Percentiles rank a stretch among this genome's conserved stretches.
Conservation (phyloP, 768 basidiomycete genomes). For the Leccinum disarticulatum region DNA sequence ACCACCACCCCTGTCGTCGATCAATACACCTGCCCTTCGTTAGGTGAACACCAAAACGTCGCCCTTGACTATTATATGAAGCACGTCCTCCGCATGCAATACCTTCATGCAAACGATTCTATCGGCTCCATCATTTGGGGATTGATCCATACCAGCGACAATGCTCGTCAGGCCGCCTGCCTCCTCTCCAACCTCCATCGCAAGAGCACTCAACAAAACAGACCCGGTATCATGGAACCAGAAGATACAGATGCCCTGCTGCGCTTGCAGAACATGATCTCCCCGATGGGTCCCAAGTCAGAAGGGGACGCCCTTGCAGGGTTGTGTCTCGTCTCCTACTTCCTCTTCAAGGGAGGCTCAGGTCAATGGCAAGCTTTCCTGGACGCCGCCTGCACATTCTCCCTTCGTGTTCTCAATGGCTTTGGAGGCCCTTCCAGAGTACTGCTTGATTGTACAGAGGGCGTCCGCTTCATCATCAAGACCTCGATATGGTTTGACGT, state of each 20-base stretch:
- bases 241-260: slow-evolving; percentile 27
- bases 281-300: slow-evolving; percentile 29
- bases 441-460: slow-evolving; percentile 47
- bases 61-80: slow-evolving; percentile 50
- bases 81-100: slow-evolving; percentile 66
- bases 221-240: slow-evolving; percentile 15
- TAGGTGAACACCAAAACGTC: slow-evolving; percentile 19
- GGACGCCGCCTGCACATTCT: slow-evolving; percentile 56
- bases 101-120: slow-evolving; percentile 58
- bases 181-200: slow-evolving; percentile 63
- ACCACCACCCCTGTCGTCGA: slow-evolving; percentile 2
- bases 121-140: slow-evolving; percentile 49
- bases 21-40: slow-evolving; percentile 14
- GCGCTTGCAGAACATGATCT: slow-evolving; percentile 23
- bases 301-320: slow-evolving; percentile 80
- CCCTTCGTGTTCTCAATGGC: slow-evolving; percentile 45
- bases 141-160: slow-evolving; percentile 45
- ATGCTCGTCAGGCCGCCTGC: slow-evolving; percentile 57
- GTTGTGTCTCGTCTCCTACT: slow-evolving; percentile 70
- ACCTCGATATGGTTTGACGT: slow-evolving; percentile 89
- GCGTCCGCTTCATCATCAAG: slow-evolving; percentile 72
- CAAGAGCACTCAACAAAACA: slow-evolving; percentile 30
- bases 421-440: slow-evolving; percentile 44
- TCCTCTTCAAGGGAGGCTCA: slow-evolving; percentile 74
- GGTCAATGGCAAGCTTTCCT: slow-evolving; percentile 73